phyloP scores from a whole-genome alignment of 1,139 yeast species.

The Taphrina flavorubra region DNA sequence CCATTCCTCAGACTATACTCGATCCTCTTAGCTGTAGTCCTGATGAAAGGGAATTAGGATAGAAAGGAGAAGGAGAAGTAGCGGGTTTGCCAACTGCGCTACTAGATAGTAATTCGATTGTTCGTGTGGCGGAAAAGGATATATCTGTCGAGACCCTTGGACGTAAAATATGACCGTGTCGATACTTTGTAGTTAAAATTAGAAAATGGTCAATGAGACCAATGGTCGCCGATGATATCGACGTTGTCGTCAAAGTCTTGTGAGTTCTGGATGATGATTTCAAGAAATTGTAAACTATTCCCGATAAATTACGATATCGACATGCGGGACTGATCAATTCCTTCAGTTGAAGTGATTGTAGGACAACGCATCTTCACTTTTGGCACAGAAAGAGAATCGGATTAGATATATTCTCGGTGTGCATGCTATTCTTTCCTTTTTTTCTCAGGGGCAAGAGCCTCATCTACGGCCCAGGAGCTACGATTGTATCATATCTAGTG shows the following conservation, averaged over 20 bases:
- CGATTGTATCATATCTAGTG: constrained; percentile 38
- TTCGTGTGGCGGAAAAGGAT: no score
- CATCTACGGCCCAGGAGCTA: constrained; percentile 1
- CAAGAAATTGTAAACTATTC: neutral
- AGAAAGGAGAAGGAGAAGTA: neutral
- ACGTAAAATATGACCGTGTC: no score
- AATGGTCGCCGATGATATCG: neutral
- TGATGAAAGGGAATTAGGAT: neutral
- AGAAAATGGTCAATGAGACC: no score
- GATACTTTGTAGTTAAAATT: no score
- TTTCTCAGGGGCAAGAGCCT: neutral
- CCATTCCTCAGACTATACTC: constrained; percentile 4
- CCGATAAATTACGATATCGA: constrained; percentile 12
- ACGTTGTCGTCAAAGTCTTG: neutral
- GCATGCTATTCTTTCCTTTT: no score
- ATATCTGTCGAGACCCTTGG: no score
- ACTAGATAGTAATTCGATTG: no score
- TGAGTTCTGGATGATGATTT: constrained; percentile 1
- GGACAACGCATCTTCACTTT: neutral
- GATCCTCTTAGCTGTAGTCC: neutral
- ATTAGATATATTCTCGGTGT: no score
- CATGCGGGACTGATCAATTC: neutral
- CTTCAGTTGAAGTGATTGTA: neutral
- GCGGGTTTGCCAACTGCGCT: neutral
- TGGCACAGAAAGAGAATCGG: neutral